Evolutionary conservation across 225 moss, liverwort and hornwort genomes (phyloP).

Genomic region (Sphagnum tenellum): DNA sequence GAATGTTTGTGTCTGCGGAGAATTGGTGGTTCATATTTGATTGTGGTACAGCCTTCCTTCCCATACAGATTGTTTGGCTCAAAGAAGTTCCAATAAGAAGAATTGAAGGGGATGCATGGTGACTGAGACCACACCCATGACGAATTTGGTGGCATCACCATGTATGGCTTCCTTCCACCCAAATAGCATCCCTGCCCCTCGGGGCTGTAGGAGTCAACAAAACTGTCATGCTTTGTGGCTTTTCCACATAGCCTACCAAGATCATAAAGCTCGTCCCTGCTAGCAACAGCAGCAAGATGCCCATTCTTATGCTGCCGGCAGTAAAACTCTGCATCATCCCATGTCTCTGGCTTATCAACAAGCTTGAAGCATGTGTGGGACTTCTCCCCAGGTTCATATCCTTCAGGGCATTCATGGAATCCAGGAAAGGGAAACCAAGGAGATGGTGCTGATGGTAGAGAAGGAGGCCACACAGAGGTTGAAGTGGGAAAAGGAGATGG

Average conservation of each 20-base stretch:
- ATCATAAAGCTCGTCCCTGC: constrained; percentile 32
- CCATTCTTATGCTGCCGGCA: constrained; percentile 26
- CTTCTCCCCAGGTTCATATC: constrained; percentile 14
- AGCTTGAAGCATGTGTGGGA: constrained; percentile 33
- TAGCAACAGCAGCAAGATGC: constrained; percentile 27
- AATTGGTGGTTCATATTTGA: constrained; percentile 27
- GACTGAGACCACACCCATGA: constrained; percentile 31
- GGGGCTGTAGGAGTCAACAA: not conserved
- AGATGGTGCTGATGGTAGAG: not conserved
- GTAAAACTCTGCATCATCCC: constrained; percentile 31
- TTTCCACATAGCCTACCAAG: constrained; percentile 16
- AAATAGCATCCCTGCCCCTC: constrained; percentile 33
- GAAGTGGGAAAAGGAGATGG: constrained; percentile 5
- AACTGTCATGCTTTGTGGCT: constrained; percentile 9
- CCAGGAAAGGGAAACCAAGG: constrained; percentile 8
- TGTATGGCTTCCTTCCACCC: constrained; percentile 33
- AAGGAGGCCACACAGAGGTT: constrained; percentile 9
- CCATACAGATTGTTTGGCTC: constrained; percentile 42
- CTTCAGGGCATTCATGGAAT: constrained; percentile 6
- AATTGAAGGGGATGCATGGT: constrained; percentile 37
- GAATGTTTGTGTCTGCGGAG: constrained; percentile 9
- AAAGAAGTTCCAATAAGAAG: constrained; percentile 37
- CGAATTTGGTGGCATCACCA: constrained; percentile 6
- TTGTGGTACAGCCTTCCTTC: constrained; percentile 36
- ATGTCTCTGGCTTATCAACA: constrained; percentile 16